phyloP scores from a whole-genome alignment of 108 stramenopile species.

The Cyclostephanos tholiformis region DNA sequence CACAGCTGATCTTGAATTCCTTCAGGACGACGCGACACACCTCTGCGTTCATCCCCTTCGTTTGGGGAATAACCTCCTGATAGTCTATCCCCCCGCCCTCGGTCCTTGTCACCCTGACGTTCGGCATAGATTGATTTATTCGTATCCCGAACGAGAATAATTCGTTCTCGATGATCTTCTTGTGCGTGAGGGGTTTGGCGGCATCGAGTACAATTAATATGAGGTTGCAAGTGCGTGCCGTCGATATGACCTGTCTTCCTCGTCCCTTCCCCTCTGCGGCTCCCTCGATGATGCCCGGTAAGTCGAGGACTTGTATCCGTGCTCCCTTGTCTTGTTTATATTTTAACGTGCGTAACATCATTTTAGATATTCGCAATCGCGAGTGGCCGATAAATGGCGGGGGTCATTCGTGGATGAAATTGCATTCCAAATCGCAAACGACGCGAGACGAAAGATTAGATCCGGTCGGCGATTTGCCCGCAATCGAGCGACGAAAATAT shows the following conservation, averaged over 20 bases:
- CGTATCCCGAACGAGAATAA: conserved; percentile 97
- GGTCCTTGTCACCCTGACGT: conserved; percentile 92
- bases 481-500: too few relatives aligned
- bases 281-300: conserved; percentile 99
- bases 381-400: too few relatives aligned
- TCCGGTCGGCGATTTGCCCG: too few relatives aligned
- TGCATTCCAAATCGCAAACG: too few relatives aligned
- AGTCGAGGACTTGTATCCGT: conserved; percentile 97
- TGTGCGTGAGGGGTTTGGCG: conserved; percentile 96
- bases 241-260: conserved; percentile 94
- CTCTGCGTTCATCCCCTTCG: conserved; percentile 80
- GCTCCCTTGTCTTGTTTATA: conserved; percentile 95
- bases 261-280: conserved; percentile 98
- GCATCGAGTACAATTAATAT: conserved; percentile 95
- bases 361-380: too few relatives aligned
- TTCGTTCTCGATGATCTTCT: conserved; percentile 96
- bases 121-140: conserved; percentile 95
- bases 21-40: conserved; percentile 83
- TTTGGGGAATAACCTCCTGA: conserved; percentile 89
- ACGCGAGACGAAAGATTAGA: background rate
- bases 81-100: conserved; percentile 95
- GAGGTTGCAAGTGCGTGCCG: conserved; percentile 97
- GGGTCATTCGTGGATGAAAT: too few relatives aligned
- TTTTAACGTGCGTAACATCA: too few relatives aligned
- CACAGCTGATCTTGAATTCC: conserved; percentile 94